Conservation (phyloP, 768 basidiomycete genomes). For the Daedalea quercina region DNA sequence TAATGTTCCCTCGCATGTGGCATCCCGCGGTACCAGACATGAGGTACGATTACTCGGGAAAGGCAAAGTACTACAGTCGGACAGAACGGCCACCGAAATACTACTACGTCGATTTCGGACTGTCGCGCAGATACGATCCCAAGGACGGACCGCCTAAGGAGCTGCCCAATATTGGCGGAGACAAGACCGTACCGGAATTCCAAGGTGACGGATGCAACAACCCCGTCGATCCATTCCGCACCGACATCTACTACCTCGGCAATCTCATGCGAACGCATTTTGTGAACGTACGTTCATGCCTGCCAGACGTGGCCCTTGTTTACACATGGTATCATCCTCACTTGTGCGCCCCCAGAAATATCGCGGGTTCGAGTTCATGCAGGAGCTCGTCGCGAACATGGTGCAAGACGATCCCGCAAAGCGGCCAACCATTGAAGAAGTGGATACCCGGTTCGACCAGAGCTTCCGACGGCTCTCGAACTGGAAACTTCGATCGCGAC, state of each 20-base stretch:
- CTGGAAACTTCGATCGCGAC: slow-evolving; percentile 26
- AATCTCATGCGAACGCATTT: slow-evolving; percentile 10
- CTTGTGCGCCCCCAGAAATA: slow-evolving; percentile 8
- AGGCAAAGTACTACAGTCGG: not conserved
- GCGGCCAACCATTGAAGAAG: not conserved
- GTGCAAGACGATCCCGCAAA: slow-evolving; percentile 23
- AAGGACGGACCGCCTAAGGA: slow-evolving; percentile 8
- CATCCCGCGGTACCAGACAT: not conserved
- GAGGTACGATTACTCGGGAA: not conserved
- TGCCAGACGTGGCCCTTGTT: too few relatives aligned
- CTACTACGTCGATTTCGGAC: slow-evolving; percentile 22
- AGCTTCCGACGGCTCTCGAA: slow-evolving; percentile 12
- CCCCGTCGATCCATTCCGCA: slow-evolving; percentile 13
- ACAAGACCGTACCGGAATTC: slow-evolving; percentile 17
- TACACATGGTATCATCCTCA: not conserved
- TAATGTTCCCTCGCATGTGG: slow-evolving; percentile 4
- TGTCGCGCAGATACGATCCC: slow-evolving; percentile 13
- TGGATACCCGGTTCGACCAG: slow-evolving; percentile 20
- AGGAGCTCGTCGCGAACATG: slow-evolving; percentile 30
- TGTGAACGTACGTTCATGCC: not conserved
- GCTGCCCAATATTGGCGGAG: slow-evolving; percentile 9
- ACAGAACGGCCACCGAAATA: slow-evolving; percentile 9
- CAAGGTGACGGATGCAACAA: not conserved
- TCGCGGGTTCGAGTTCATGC: slow-evolving; percentile 25
- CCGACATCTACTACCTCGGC: slow-evolving; percentile 16